Percentiles rank a stretch among this genome's conserved stretches.
These are phyloP conservation scores for Yarrowia sp. DNA, from an alignment of 805 yeast genomes.

Conservation along the genomic window DNA sequence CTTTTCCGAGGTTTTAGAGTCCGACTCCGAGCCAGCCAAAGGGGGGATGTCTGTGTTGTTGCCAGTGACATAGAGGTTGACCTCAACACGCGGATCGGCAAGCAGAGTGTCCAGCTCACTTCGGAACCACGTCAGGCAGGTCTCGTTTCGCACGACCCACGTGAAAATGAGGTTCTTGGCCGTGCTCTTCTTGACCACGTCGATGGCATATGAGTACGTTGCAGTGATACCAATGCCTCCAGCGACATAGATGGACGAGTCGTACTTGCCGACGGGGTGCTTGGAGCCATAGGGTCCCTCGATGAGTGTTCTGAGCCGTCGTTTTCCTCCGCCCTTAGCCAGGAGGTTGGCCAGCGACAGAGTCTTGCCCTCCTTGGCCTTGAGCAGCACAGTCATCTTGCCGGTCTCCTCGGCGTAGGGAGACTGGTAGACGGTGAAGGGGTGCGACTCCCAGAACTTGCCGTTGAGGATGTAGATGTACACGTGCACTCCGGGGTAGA, in stretches of 20 bases:
- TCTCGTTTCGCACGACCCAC: conserved; percentile 60
- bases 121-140: conserved; percentile 48
- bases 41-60: neutral
- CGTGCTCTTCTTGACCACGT: conserved; percentile 35
- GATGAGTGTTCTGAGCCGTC: conserved; percentile 28
- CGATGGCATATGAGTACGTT: conserved; percentile 47
- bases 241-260: conserved; percentile 58
- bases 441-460: conserved; percentile 71
- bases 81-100: conserved; percentile 34
- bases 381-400: conserved; percentile 12
- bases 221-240: conserved; percentile 79
- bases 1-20: neutral
- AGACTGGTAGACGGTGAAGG: conserved; percentile 50
- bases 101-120: conserved; percentile 41
- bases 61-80: conserved; percentile 29
- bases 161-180: conserved; percentile 45
- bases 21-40: neutral
- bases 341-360: neutral
- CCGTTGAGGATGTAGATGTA: conserved; percentile 57
- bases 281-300: conserved; percentile 74
- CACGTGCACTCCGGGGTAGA: conserved; percentile 57
- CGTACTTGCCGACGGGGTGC: conserved; percentile 49
- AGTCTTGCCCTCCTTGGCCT: conserved; percentile 22
- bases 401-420: conserved; percentile 15
- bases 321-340: neutral